Conservation (phyloP, 164 flowering plant genomes). For the Magnolia changhungtana region DNA sequence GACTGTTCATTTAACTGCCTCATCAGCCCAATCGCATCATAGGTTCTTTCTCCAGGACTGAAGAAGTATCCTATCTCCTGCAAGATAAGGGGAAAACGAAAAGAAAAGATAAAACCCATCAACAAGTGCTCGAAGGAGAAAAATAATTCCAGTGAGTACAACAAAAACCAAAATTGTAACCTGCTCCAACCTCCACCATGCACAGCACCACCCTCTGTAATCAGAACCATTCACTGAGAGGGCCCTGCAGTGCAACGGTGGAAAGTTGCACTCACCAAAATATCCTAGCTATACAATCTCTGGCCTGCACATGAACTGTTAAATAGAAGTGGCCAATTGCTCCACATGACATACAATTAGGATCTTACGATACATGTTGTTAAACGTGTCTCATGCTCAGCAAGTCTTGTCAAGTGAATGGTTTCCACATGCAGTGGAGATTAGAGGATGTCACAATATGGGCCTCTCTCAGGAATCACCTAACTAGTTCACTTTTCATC, state of each 20-base stretch:
- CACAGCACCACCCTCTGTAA: not conserved
- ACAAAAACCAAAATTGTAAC: not conserved
- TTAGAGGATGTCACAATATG: too few species aligned
- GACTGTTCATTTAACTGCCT: slow-evolving; percentile 75
- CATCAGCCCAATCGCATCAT: slow-evolving; percentile 86
- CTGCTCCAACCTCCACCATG: not conserved
- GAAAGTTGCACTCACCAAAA: too few species aligned
- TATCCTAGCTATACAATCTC: too few species aligned
- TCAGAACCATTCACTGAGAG: not conserved
- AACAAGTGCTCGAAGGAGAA: not conserved
- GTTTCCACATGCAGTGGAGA: too few species aligned
- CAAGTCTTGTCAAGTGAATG: too few species aligned
- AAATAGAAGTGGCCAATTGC: too few species aligned
- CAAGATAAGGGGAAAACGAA: not conserved
- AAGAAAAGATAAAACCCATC: not conserved
- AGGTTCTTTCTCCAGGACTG: slow-evolving; percentile 78
- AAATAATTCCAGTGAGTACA: not conserved
- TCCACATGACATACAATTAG: too few species aligned
- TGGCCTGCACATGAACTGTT: too few species aligned
- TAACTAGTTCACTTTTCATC: too few species aligned
- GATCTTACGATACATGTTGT: too few species aligned
- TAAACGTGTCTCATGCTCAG: too few species aligned
- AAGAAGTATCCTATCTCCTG: slow-evolving; percentile 72
- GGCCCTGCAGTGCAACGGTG: not conserved
- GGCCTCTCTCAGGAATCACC: too few species aligned